Evolutionary conservation across 2,329 filamentous ascomycete genomes (phyloP), one percentile per base, ranked within the genome.

Genomic region (Nemania sp.): DNA sequence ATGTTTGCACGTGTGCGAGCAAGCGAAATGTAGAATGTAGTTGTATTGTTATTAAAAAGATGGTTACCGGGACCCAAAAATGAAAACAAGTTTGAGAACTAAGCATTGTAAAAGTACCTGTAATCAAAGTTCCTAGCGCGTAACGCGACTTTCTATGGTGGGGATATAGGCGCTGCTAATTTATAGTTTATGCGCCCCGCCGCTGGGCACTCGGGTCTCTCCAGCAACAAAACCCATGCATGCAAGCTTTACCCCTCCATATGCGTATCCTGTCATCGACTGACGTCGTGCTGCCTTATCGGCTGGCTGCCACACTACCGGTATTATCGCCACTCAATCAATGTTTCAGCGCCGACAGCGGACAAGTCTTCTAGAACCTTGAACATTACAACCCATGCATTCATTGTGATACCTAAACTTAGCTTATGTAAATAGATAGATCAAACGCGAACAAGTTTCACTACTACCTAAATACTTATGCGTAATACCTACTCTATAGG

Each of bases 201-300:
- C 4, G 20, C 53, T 57, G 54, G 45, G 58, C 45, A 13, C 35
- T 45, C 29, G 26, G 52, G 59, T 66, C 63, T 63, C 63, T 58
- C 61, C 22, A 57, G 56, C 62, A 68, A 59, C 55, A 53, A 55
- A 10, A 32, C 35, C 43, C 18, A n/a, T n/a, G 27, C 18, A n/a
- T n/a, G 27, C 15, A 32, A 32, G 26, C 18, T 27, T 51, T n/a
- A 51, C 22, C 24, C 22, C 47, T 51, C 22, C 47, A 51, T 18
- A 4, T 41, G 4, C 4, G 18, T 15, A 41, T 7, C 10, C 8
- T 13, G 38, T 41, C 15, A 11, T 41, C 15, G 6, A 41, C 64
- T 70, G 65, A 70, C 65, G 68, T 70, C 65, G 61, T 60, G 27
- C 4, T 51, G 65, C 54, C 49, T 67, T 61, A 60, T 67, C 55